Evolutionary conservation across 176 grass and related monocot genomes (phyloP), one percentile per base, ranked within the genome.

Genomic region (Zoysia japonica): DNA sequence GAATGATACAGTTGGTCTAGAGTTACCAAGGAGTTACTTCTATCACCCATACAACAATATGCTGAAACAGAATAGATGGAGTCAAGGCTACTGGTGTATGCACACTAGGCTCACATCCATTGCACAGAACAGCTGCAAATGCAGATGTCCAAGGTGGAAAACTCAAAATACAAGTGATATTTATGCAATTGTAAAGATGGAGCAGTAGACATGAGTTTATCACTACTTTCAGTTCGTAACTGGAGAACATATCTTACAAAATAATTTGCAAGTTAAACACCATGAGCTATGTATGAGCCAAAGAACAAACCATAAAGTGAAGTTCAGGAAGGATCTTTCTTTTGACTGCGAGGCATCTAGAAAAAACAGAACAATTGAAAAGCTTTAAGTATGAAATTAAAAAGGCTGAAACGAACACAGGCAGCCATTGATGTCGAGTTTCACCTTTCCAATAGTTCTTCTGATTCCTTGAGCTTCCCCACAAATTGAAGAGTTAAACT

Each of bases 371-470:
- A 78, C 12, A 4, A 87, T 76, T 77, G 57, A 54, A 83, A 77
- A 70, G 37, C 42, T 81, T 81, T 70, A 51, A 52, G 63, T 15
- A 62, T 60, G 46, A 72, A 11, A 64, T 38, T 4, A 6, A n/a
- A 50, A 57, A 72, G n/a, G 42, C 49, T 20, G n/a, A 38, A 84
- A 41, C 3, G 17, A 41, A 64, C 48, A 76, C 19, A 61, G 14
- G 57, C 53, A 81, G 17, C 40, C 44, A 14, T 66, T n/a, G 10
- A 9, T 51, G 9, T 56, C 1, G 9, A 65, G 2, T 61, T 11
- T 75, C 56, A 97, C 92, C 91, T 88, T 88, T 98, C 95, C 48
- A 98, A 80, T 70, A 98, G 74, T 64, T 98, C 89, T 85, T 88
- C 83, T 60, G 95, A 84, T 87, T 98, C 95, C 61, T 82, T 87